Percentiles rank a stretch among this genome's conserved stretches.
Evolutionary conservation across 495 filamentous ascomycete species (phyloP).

Genomic region (Penicillium bovifimosum): DNA sequence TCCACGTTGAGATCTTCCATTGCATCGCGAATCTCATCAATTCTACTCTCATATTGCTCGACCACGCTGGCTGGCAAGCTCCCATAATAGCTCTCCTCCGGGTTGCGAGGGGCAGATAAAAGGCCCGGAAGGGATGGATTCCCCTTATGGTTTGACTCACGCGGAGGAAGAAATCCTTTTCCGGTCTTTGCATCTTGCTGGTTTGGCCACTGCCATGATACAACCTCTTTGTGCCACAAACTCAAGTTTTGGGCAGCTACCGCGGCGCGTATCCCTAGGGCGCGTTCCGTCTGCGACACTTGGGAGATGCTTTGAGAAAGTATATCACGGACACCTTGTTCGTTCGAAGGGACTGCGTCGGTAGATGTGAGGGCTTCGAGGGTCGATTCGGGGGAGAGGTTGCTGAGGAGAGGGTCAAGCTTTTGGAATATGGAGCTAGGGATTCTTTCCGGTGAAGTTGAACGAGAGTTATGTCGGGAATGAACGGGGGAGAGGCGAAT

Average conservation of each 20-base stretch:
- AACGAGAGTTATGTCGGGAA: conserved; percentile 22
- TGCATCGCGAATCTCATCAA: conserved; percentile 70
- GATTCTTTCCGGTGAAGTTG: conserved; percentile 24
- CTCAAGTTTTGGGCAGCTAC: conserved; percentile 67
- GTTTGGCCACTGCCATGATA: conserved; percentile 67
- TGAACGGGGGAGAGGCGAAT: conserved; percentile 27
- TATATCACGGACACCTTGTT: conserved; percentile 42
- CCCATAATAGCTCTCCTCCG: conserved; percentile 57
- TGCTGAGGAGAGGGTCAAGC: conserved; percentile 48
- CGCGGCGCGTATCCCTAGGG: conserved; percentile 68
- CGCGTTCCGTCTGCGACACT: conserved; percentile 60
- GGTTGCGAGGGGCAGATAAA: background rate
- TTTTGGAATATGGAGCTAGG: conserved; percentile 26
- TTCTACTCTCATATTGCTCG: conserved; percentile 60
- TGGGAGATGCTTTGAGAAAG: conserved; percentile 61
- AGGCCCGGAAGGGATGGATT: background rate
- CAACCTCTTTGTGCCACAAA: conserved; percentile 73
- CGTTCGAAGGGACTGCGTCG: conserved; percentile 48
- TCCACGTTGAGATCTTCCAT: conserved; percentile 81
- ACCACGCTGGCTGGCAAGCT: conserved; percentile 59
- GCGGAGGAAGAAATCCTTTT: conserved; percentile 54
- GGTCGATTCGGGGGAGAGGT: conserved; percentile 51
- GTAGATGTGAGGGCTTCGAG: conserved; percentile 50
- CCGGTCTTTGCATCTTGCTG: conserved; percentile 30
- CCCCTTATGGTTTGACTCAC: background rate